Evolutionary conservation across 2,329 filamentous ascomycete species (phyloP).

Genomic region (Cercospora zeina): DNA sequence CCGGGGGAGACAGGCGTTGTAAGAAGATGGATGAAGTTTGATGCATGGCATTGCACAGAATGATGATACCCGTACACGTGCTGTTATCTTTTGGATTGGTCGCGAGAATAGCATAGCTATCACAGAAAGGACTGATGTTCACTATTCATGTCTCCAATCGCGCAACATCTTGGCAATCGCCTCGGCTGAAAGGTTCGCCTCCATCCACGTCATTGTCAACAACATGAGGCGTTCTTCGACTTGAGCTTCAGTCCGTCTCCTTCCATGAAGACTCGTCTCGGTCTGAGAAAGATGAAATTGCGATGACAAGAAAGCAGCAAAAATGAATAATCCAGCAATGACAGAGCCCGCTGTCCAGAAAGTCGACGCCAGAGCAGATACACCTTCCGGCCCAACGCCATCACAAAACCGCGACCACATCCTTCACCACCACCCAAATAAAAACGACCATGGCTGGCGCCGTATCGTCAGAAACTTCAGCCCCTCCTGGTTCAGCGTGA

Average conservation of each 20-base stretch:
- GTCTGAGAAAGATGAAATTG: background rate
- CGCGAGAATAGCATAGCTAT: background rate
- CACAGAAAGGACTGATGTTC: background rate
- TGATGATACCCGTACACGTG: background rate
- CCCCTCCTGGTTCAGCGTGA: slow-evolving; percentile 37
- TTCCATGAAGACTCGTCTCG: background rate
- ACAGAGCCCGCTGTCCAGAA: slow-evolving; percentile 11
- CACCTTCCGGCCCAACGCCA: background rate
- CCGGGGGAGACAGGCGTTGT: slow-evolving; percentile 46
- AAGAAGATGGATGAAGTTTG: slow-evolving; percentile 13
- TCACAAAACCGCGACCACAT: background rate
- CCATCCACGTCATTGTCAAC: background rate
- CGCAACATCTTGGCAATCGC: background rate
- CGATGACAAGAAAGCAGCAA: background rate
- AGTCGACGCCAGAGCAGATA: slow-evolving; percentile 1
- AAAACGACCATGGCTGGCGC: slow-evolving; percentile 32
- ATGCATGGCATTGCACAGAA: background rate
- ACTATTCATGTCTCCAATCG: background rate
- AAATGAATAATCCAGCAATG: slow-evolving; percentile 17
- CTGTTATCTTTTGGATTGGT: background rate
- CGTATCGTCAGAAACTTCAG: slow-evolving; percentile 37
- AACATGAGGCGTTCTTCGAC: background rate
- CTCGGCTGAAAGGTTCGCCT: background rate
- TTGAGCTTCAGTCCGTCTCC: background rate
- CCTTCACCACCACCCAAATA: slow-evolving; percentile 9